Base-by-base conservation (phyloP, 2,329 filamentous ascomycete species). In the Aspergillus aculeatinus region DNA sequence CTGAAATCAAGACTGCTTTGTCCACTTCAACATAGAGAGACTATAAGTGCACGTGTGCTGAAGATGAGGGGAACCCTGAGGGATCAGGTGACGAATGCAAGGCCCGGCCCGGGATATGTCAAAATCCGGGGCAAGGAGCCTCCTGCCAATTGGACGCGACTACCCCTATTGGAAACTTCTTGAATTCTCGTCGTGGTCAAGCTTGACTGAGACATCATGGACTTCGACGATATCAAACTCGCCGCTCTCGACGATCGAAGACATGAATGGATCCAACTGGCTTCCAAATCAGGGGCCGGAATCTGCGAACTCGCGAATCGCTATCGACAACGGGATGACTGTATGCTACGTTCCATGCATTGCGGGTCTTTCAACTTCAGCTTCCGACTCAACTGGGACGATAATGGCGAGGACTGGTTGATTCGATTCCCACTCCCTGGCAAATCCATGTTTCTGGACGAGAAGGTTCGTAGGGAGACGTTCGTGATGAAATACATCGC, bases 321-420 rank as follows among this genome's bases (percentile, higher is more conserved):
- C 12, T 60, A 61, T 44, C 63, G 56, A 16, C 19, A 56, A 16
- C 58, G 58, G 2, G 62, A 64, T 51, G 59, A 57, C 11, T 59
- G 62, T 19, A 21, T 57, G 2, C 42, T 59, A 3, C 23, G 33
- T 10, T 65, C 62, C 10, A 57, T 64, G 52, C 57, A 64, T 31
- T 48, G 49, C 21, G 60, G 62, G 2, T 59, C 55, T 1, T 65
- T 64, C 39, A 65, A 60, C 25, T 62, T 62, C 27, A 61, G 58
- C 11, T 39, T 54, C 4, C 58, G 58, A 4, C 56, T 64, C 7
- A 49, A 60, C 16, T 65, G 62, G 58, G 60, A 65, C 1, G 62
- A 65, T 42, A 55, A 31, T 0, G 54, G n/a, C 3, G 53, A 53
- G 16, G 63, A 65, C 48, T 64, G 63, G 59, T 31, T 65, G 4